Evolutionary conservation across 2,329 filamentous ascomycete genomes (phyloP), one percentile per base, ranked within the genome.

Genomic region (Fusarium sp.): DNA sequence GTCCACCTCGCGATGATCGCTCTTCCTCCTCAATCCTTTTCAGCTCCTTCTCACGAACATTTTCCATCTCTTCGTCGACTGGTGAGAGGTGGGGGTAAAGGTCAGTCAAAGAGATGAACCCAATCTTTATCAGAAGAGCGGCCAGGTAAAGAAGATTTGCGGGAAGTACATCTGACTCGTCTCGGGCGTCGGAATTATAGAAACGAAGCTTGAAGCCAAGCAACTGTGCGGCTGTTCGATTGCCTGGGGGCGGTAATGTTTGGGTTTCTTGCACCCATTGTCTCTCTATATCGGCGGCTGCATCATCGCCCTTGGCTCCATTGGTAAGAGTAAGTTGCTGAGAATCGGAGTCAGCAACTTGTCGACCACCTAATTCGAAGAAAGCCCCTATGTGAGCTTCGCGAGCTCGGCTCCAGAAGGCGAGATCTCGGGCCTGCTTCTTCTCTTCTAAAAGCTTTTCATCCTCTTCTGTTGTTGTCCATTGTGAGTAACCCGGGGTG

Each of bases 181-280:
- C 87, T 53, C 94, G 87, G 32, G 90, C 88, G 26, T 88, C 82
- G 0, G 92, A 96, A 36, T 92, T 91, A 73, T 99, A 99, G 76
- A 97, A 99, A 12, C 92, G 91, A 46, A 99, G 85, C 77, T 99
- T 99, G 83, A 99, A 99, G 5, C 95, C 95, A 12, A 99, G 87
- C 4, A 99, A 84, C 74, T 98, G 95, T 28, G 96, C 96, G 1
- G 95, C 95, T 57, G 96, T 92, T 39, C 90, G 87, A 74, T 97
- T 99, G 28, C 96, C 95, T 28, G 85, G 83, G 2, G 93, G 92
- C 5, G 93, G 93, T 4, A 95, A 78, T 0, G 91, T 96, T 53
- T 88, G 89, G 3, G 94, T 97, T 57, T 86, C 81, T 62, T 87
- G 83, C 68, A 96, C 91, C 92, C 93, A 97, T 66, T 89, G 83